A percentile compares a stretch with the other conserved stretches of the same genome.
phyloP scores from a whole-genome alignment of 2,329 filamentous ascomycete species.

The Chlorencoelia australis region DNA sequence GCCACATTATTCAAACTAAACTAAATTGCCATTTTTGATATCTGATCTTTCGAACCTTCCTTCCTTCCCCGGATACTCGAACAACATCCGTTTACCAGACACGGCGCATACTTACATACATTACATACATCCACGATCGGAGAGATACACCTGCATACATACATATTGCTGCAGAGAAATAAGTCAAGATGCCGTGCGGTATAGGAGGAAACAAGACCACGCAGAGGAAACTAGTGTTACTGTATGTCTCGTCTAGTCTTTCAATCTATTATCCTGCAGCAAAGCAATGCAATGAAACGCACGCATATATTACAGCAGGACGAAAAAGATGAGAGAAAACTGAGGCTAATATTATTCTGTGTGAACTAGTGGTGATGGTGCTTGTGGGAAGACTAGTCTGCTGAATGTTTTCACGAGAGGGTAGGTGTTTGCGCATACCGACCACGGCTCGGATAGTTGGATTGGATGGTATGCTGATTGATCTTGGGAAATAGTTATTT shows the following conservation, averaged over 20 bases:
- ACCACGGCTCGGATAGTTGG: neutral
- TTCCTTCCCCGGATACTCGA: too few species aligned
- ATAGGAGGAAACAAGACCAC: constrained; percentile 51
- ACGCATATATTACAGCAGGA: too few species aligned
- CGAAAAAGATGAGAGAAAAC: constrained; percentile 12
- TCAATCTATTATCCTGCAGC: too few species aligned
- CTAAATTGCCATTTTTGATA: too few species aligned
- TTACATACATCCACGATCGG: neutral
- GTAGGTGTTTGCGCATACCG: constrained; percentile 38
- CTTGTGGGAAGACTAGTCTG: constrained; percentile 92
- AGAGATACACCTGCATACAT: neutral
- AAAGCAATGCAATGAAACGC: too few species aligned
- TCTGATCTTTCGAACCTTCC: too few species aligned
- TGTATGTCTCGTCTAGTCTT: constrained; percentile 38
- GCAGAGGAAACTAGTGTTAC: constrained; percentile 64
- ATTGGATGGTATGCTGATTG: constrained; percentile 4
- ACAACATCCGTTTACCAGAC: too few species aligned
- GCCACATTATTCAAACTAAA: too few species aligned
- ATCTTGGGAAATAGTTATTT: constrained; percentile 58
- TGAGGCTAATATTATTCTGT: too few species aligned
- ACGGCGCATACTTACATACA: too few species aligned
- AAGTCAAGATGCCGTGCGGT: constrained; percentile 25
- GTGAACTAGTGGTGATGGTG: constrained; percentile 74
- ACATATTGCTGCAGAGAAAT: constrained; percentile 1
- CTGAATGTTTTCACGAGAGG: constrained; percentile 98